These are phyloP conservation scores for Penicillium fimorum DNA, from an alignment of 495 filamentous ascomycete genomes.

Conservation along the genomic window DNA sequence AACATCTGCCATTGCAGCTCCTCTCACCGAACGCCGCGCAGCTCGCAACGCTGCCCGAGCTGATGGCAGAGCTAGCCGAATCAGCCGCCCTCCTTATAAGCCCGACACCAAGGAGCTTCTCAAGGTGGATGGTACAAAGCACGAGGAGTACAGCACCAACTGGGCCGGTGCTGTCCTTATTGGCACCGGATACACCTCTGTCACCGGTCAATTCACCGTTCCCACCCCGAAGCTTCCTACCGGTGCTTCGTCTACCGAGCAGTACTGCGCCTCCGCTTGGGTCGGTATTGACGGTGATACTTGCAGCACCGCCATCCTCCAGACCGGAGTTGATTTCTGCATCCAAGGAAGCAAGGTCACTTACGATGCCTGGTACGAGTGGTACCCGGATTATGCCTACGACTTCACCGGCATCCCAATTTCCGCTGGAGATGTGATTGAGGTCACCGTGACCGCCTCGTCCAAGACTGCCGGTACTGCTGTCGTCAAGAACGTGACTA, in stretches of 20 bases:
- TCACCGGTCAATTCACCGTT: constrained; percentile 46
- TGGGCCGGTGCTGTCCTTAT: constrained; percentile 51
- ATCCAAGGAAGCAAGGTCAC: constrained; percentile 28
- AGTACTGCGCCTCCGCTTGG: constrained; percentile 50
- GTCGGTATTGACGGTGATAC: constrained; percentile 54
- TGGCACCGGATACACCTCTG: constrained; percentile 39
- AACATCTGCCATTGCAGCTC: constrained; percentile 25
- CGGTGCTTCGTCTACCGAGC: constrained; percentile 35
- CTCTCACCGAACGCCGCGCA: constrained; percentile 24
- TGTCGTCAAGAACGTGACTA: constrained; percentile 46
- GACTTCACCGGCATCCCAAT: constrained; percentile 24
- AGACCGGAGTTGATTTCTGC: constrained; percentile 55
- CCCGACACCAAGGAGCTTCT: neutral
- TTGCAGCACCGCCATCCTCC: constrained; percentile 47
- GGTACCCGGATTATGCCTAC: constrained; percentile 50
- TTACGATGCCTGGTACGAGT: constrained; percentile 58
- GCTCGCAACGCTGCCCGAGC: constrained; percentile 18
- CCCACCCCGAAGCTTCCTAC: constrained; percentile 38
- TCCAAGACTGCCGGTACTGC: constrained; percentile 42
- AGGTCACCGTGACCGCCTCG: constrained; percentile 43
- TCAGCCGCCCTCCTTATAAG: constrained; percentile 8
- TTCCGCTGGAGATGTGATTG: constrained; percentile 44
- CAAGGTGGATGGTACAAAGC: constrained; percentile 1
- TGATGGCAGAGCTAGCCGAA: neutral
- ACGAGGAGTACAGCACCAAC: constrained; percentile 42